phyloP scores from a whole-genome alignment of 2,329 filamentous ascomycete species.

The Polychaeton citri region DNA sequence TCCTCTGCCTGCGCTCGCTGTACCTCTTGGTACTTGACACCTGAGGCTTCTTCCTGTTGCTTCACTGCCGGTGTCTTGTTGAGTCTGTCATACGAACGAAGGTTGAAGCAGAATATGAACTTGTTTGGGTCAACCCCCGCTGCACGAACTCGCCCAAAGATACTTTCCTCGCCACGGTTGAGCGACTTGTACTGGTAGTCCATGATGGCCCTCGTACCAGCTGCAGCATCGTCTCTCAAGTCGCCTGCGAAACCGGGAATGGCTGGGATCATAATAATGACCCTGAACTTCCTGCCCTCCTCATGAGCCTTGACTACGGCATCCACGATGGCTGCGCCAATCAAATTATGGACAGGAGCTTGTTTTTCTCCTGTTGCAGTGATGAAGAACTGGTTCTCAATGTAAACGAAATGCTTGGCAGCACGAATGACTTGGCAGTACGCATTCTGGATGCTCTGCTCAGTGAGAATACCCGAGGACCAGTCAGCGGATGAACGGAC shows the following conservation, averaged over 20 bases:
- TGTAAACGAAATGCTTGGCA: conserved; percentile 87
- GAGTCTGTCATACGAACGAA: conserved; percentile 83
- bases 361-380: conserved; percentile 86
- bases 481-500: conserved; percentile 87
- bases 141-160: conserved; percentile 63
- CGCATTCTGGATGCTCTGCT: conserved; percentile 78
- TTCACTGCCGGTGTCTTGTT: conserved; percentile 65
- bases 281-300: conserved; percentile 73
- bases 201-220: conserved; percentile 88
- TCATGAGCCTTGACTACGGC: conserved; percentile 70
- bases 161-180: conserved; percentile 79
- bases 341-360: conserved; percentile 70
- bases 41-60: conserved; percentile 66
- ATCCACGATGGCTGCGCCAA: conserved; percentile 82
- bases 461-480: conserved; percentile 78
- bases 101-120: conserved; percentile 86
- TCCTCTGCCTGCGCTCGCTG: conserved; percentile 82
- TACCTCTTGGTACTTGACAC: conserved; percentile 71
- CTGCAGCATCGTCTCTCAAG: conserved; percentile 66
- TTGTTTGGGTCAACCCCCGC: conserved; percentile 65
- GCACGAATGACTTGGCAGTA: conserved; percentile 75
- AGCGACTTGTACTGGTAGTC: conserved; percentile 98
- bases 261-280: conserved; percentile 82
- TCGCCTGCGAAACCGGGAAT: conserved; percentile 93
- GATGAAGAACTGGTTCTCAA: conserved; percentile 98